Conservation (phyloP, 257 asterid genomes). For the Solanum ossicruentum region DNA sequence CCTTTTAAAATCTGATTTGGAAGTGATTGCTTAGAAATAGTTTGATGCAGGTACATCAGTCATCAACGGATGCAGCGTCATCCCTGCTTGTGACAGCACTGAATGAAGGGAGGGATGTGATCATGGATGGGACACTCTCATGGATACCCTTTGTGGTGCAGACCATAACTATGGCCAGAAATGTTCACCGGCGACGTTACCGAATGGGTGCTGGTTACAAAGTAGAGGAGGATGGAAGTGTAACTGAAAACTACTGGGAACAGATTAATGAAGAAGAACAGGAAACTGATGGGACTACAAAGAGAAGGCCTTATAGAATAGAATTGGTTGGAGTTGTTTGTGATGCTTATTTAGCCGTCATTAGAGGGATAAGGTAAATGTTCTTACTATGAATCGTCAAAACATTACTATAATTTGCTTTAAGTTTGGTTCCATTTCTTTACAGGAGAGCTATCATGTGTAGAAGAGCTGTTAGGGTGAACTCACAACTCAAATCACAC, state of each 20-base stretch:
- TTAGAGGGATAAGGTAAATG: conserved; percentile 11
- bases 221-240: conserved; percentile 6
- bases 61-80: conserved; percentile 94
- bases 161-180: conserved; percentile 13
- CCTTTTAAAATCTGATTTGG: not conserved
- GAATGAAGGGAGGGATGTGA: conserved; percentile 94
- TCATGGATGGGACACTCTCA: conserved; percentile 94
- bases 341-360: conserved; percentile 14
- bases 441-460: conserved; percentile 87
- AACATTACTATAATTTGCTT: not conserved
- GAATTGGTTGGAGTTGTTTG: conserved; percentile 16
- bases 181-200: conserved; percentile 15
- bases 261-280: conserved; percentile 2
- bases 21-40: not conserved
- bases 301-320: conserved; percentile 5
- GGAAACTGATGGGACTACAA: conserved; percentile 9
- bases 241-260: conserved; percentile 9
- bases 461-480: conserved; percentile 83
- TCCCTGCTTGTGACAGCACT: conserved; percentile 83
- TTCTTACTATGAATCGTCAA: not conserved
- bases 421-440: not conserved
- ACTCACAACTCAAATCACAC: conserved; percentile 83
- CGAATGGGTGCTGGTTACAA: conserved; percentile 9
- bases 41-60: conserved; percentile 68
- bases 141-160: conserved; percentile 89